These are phyloP conservation scores for Coemansia sp. DNA, from an alignment of 192 early-diverging fungal species.

Conservation along the genomic window DNA sequence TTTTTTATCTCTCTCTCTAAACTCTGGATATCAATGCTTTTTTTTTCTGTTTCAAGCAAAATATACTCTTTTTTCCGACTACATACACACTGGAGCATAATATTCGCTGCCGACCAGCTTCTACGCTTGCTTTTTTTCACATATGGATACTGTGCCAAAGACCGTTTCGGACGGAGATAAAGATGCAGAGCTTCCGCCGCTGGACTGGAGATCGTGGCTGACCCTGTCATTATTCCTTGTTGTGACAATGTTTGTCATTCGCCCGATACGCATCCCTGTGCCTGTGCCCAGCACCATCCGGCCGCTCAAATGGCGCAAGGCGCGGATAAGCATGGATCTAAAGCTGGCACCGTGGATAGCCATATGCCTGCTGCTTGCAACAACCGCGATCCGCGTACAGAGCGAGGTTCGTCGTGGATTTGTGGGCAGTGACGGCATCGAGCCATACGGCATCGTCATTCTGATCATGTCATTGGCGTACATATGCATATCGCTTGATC, in stretches of 20 bases:
- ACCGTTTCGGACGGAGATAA: not conserved
- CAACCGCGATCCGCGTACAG: slow-evolving; percentile 52
- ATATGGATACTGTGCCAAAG: not conserved
- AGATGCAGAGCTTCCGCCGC: slow-evolving; percentile 19
- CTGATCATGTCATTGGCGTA: slow-evolving; percentile 83
- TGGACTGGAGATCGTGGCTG: slow-evolving; percentile 60
- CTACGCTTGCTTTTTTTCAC: not conserved
- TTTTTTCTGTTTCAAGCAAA: not conserved
- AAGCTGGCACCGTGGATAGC: slow-evolving; percentile 73
- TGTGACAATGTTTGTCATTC: slow-evolving; percentile 63
- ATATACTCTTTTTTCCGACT: not conserved
- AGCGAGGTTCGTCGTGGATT: slow-evolving; percentile 60
- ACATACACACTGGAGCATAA: too few relatives aligned
- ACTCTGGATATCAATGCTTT: not conserved
- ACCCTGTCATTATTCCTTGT: slow-evolving; percentile 63
- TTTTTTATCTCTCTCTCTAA: not conserved
- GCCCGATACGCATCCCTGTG: slow-evolving; percentile 61
- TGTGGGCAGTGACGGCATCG: slow-evolving; percentile 59
- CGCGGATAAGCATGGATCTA: slow-evolving; percentile 59
- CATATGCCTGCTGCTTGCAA: slow-evolving; percentile 69
- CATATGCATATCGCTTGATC: slow-evolving; percentile 82
- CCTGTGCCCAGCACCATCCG: slow-evolving; percentile 13
- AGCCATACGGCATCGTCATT: slow-evolving; percentile 80
- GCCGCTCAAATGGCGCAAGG: slow-evolving; percentile 15
- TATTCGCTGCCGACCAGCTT: not conserved